These are phyloP conservation scores for Barnettozyma californica DNA, from an alignment of 805 yeast genomes.

Conservation along the genomic window DNA sequence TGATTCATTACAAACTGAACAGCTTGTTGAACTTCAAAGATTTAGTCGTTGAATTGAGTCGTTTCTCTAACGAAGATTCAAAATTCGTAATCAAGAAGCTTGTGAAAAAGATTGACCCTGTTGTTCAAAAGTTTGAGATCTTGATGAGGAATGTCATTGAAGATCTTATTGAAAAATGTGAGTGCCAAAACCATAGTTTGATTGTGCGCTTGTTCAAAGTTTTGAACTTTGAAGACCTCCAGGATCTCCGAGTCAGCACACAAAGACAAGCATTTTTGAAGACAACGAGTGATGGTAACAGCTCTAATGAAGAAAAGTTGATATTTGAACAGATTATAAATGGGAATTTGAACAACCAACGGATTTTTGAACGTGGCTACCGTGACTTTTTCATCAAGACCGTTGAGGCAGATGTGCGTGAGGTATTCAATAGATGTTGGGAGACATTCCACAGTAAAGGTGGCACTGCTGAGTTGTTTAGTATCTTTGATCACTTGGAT, in stretches of 20 bases:
- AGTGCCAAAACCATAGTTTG: slow-evolving; percentile 61
- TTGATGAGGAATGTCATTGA: slow-evolving; percentile 61
- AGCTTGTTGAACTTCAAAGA: slow-evolving; percentile 76
- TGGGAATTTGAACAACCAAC: slow-evolving; percentile 31
- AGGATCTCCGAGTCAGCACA: slow-evolving; percentile 52
- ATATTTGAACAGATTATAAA: slow-evolving; percentile 35
- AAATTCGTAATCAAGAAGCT: slow-evolving; percentile 59
- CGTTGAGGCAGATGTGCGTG: slow-evolving; percentile 54
- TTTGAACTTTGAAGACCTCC: slow-evolving; percentile 72
- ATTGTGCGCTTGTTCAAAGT: slow-evolving; percentile 71
- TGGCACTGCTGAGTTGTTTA: slow-evolving; percentile 34
- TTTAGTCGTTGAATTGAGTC: slow-evolving; percentile 55
- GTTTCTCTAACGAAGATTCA: slow-evolving; percentile 54
- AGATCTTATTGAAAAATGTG: slow-evolving; percentile 66
- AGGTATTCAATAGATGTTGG: slow-evolving; percentile 63
- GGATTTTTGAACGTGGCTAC: slow-evolving; percentile 50
- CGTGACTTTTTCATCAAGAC: slow-evolving; percentile 53
- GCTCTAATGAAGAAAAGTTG: slow-evolving; percentile 22
- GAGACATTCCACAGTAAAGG: slow-evolving; percentile 44
- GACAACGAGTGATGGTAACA: slow-evolving; percentile 19
- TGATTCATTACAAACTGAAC: slow-evolving; percentile 65
- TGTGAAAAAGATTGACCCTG: slow-evolving; percentile 34
- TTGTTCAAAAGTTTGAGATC: slow-evolving; percentile 56
- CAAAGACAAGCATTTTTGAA: slow-evolving; percentile 9
- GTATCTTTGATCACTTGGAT: slow-evolving; percentile 62